Evolutionary conservation across 108 stramenopile genomes (phyloP), one percentile per base, ranked within the genome.

Genomic region (Pseudonitzschia pungens): DNA sequence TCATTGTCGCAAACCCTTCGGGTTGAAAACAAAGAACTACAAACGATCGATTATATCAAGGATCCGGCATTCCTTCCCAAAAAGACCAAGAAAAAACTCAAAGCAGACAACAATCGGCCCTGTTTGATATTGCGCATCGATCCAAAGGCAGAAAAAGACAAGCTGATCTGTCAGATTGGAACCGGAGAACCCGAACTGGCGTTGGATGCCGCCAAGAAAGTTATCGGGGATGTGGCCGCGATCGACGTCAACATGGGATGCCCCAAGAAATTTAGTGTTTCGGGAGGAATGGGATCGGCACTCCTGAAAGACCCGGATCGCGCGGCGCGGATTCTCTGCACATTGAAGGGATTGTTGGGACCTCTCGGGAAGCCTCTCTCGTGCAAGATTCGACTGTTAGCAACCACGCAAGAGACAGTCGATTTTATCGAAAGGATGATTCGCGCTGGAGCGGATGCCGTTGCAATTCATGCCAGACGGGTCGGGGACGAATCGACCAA

Each of bases 191-290:
- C 92, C 9, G 82, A 89, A 24, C 48, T 89, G 68, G 97, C 97
- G 9, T 55, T 95, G 42, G 69, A 73, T 29, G 97, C 97, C 16
- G 97, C 95, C 15, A 57, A 76, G 58, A 82, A 77, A 26, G 92
- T 98, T 2, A 68, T 84, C 50, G 70, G 77, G 48, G 96, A 98
- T 81, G 95, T 96, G 7, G 78, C 77, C 36, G 96, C 93, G 26
- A 82, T 99, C 29, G 98, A 98, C 82, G 71, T 99, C 55, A 99
- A 99, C 69, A 98, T 98, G 97, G 98, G 98, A 5, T 99, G 98
- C 86, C 98, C 98, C 20, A 98, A 92, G 74, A 94, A 96, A 73
- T 99, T 99, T 78, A 87, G 84, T 57, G 86, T 97, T 10, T 76
- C 81, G 62, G 94, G 93, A 4, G 96, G 96, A 24, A 98, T 99